Evolutionary conservation across 768 basidiomycete species (phyloP).

Genomic region (Amanita fuliginea): DNA sequence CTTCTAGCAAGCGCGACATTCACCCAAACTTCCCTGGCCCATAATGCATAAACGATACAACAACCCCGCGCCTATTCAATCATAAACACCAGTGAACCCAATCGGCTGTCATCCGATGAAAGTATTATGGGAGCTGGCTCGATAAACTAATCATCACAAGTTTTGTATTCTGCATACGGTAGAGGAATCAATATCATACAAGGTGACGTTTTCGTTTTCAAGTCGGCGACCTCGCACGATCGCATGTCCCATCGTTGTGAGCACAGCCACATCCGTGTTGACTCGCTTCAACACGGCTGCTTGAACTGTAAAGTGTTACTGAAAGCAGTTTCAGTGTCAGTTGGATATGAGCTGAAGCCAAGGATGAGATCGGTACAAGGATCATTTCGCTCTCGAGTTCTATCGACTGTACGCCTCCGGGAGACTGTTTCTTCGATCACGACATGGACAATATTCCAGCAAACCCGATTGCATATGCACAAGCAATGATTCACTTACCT

Average conservation of each 20-base stretch:
- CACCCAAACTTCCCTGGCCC: slow-evolving; percentile 66
- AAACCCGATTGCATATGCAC: not conserved
- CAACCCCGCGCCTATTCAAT: slow-evolving; percentile 69
- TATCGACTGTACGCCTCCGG: slow-evolving; percentile 77
- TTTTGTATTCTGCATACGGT: slow-evolving; percentile 52
- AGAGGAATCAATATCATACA: slow-evolving; percentile 92
- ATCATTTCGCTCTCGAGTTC: slow-evolving; percentile 95
- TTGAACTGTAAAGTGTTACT: slow-evolving; percentile 78
- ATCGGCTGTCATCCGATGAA: slow-evolving; percentile 43
- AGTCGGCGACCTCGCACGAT: slow-evolving; percentile 97
- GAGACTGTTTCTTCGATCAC: slow-evolving; percentile 76
- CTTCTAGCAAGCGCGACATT: slow-evolving; percentile 49
- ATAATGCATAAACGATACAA: slow-evolving; percentile 88
- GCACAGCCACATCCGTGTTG: slow-evolving; percentile 72
- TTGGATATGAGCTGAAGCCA: slow-evolving; percentile 59
- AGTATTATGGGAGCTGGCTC: slow-evolving; percentile 61
- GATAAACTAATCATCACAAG: not conserved
- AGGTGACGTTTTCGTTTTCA: slow-evolving; percentile 67
- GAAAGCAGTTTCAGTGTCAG: slow-evolving; percentile 50
- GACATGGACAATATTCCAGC: slow-evolving; percentile 71
- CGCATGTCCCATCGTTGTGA: slow-evolving; percentile 87
- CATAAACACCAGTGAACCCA: slow-evolving; percentile 86
- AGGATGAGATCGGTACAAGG: slow-evolving; percentile 72
- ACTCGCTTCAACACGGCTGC: slow-evolving; percentile 88
- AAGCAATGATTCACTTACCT: slow-evolving; percentile 35